phyloP scores from a whole-genome alignment of 2,329 filamentous ascomycete species.

The Xylariales sp. region DNA sequence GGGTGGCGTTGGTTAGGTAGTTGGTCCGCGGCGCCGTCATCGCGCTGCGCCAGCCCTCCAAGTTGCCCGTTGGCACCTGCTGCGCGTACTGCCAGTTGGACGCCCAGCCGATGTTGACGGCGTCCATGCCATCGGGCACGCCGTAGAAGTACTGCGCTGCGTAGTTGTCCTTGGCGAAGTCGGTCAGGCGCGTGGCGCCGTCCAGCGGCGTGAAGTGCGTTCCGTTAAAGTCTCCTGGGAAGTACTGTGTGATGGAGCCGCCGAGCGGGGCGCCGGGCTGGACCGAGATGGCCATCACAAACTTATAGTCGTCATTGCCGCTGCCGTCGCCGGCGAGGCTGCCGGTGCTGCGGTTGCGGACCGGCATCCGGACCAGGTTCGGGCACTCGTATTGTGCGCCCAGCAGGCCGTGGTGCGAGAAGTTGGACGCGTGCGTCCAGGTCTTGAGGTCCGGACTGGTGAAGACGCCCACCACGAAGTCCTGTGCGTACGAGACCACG shows the following conservation, averaged over 20 bases:
- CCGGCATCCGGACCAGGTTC: conserved; percentile 53
- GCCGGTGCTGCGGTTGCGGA: no score
- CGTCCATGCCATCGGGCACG: conserved; percentile 29
- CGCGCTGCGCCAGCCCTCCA: conserved; percentile 47
- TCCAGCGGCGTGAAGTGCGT: conserved; percentile 51
- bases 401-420: conserved; percentile 46
- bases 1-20: conserved; percentile 45
- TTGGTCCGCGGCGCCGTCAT: conserved; percentile 49
- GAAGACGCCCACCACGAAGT: conserved; percentile 56
- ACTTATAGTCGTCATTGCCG: conserved; percentile 29
- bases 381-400: conserved; percentile 61
- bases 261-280: conserved; percentile 55
- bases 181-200: conserved; percentile 32
- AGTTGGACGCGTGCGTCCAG: conserved; percentile 57
- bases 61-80: conserved; percentile 45
- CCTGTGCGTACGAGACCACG: conserved; percentile 48
- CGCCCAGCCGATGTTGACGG: conserved; percentile 51
- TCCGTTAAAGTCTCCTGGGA: conserved; percentile 59
- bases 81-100: conserved; percentile 57
- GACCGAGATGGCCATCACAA: conserved; percentile 46
- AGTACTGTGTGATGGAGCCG: conserved; percentile 52
- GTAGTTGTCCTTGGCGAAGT: conserved; percentile 50
- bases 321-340: no score
- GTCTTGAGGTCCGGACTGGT: conserved; percentile 54
- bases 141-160: conserved; percentile 53